These are phyloP conservation scores for Aspergillus texensis DNA, from an alignment of 2,329 filamentous ascomycete genomes.

Conservation along the genomic window DNA sequence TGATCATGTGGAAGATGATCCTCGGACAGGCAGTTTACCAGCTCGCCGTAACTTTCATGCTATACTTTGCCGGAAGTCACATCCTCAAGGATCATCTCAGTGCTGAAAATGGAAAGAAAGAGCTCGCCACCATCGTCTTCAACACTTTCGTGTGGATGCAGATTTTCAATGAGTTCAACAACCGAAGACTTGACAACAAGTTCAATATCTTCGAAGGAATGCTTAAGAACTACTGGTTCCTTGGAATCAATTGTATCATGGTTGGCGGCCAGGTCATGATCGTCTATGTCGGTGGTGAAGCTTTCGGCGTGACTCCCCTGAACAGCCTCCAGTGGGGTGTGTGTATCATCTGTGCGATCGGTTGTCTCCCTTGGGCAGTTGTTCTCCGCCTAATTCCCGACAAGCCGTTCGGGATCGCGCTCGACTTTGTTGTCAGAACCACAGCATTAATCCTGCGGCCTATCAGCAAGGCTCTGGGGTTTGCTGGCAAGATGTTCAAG, in stretches of 20 bases:
- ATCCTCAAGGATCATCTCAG: conserved; percentile 63
- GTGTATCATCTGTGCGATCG: conserved; percentile 76
- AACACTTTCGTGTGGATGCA: conserved; percentile 99
- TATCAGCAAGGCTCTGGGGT: conserved; percentile 31
- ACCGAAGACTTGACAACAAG: conserved; percentile 88
- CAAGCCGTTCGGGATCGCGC: conserved; percentile 49
- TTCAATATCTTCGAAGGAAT: conserved; percentile 96
- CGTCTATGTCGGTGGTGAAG: conserved; percentile 78
- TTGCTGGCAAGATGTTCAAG: conserved; percentile 30
- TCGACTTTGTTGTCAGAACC: conserved; percentile 55
- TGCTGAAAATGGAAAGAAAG: conserved; percentile 46
- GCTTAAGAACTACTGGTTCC: conserved; percentile 83
- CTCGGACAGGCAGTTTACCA: conserved; percentile 90
- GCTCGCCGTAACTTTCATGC: conserved; percentile 73
- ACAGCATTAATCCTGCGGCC: conserved; percentile 56
- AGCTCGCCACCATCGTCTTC: conserved; percentile 83
- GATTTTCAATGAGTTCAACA: conserved; percentile 98
- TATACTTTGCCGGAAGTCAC: conserved; percentile 72
- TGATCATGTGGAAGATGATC: conserved; percentile 99
- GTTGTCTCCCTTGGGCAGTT: conserved; percentile 84
- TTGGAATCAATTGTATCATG: conserved; percentile 83
- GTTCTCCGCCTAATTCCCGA: conserved; percentile 84
- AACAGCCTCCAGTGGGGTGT: conserved; percentile 82
- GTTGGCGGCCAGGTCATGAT: conserved; percentile 87
- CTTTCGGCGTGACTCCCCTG: conserved; percentile 74